phyloP scores from a whole-genome alignment of 305 asterid species.

The Fraxinus dipetala region DNA sequence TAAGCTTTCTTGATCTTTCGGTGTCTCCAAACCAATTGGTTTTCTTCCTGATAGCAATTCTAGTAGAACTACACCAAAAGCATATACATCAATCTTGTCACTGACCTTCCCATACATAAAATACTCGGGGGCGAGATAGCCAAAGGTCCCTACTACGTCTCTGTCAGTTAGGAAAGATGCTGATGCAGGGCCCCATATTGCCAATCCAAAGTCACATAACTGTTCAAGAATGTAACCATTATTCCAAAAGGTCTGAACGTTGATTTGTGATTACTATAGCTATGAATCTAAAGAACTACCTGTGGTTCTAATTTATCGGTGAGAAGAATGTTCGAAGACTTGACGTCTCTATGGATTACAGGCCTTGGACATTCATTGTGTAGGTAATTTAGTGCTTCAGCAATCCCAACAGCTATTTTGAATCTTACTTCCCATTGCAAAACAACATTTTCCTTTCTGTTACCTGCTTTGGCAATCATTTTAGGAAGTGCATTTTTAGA shows the following conservation, averaged over 20 bases:
- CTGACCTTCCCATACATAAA: conserved; percentile 95
- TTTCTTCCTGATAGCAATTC: conserved; percentile 85
- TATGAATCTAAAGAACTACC: conserved; percentile 37
- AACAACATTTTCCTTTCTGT: conserved; percentile 27
- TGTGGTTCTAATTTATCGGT: conserved; percentile 59
- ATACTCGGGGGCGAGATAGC: conserved; percentile 96
- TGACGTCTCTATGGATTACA: conserved; percentile 11
- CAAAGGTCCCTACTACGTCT: conserved; percentile 92
- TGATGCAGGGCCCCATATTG: conserved; percentile 78
- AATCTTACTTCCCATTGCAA: conserved; percentile 77
- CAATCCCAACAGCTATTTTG: conserved; percentile 66
- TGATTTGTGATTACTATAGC: neutral
- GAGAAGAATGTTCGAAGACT: conserved; percentile 18
- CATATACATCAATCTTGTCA: conserved; percentile 83
- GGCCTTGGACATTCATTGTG: conserved; percentile 35
- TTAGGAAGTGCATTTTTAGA: neutral
- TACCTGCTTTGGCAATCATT: conserved; percentile 41
- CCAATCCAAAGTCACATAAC: conserved; percentile 89
- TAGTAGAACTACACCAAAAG: conserved; percentile 92
- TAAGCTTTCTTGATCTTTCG: conserved; percentile 71
- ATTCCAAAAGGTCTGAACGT: neutral
- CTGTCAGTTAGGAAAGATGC: conserved; percentile 62
- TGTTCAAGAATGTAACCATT: conserved; percentile 12
- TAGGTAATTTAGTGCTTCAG: conserved; percentile 75
- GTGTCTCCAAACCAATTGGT: conserved; percentile 60